phyloP scores from a whole-genome alignment of 345 rosid species.

The Rhodomyrtus tomentosa region DNA sequence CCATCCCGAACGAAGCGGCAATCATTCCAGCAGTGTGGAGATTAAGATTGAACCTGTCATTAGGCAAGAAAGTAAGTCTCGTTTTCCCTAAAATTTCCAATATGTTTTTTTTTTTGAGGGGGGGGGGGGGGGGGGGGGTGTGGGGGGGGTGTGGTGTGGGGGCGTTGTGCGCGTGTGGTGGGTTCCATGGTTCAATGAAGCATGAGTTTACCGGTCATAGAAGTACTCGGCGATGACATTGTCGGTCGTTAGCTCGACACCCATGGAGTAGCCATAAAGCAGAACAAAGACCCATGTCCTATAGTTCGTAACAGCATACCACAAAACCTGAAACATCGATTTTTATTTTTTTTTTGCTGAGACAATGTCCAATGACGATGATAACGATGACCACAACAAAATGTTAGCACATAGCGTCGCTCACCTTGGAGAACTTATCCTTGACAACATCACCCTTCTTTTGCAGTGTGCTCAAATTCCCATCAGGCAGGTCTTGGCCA shows the following conservation, averaged over 20 bases:
- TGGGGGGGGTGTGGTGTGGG: too few species aligned
- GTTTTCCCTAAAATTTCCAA: neutral
- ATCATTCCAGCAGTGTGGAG: constrained; percentile 70
- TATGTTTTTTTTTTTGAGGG: too few species aligned
- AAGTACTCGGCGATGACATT: constrained; percentile 80
- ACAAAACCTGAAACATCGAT: constrained; percentile 38
- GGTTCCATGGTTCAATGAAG: neutral
- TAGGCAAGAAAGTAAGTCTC: neutral
- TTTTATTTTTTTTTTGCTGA: neutral
- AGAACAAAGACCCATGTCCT: constrained; percentile 88
- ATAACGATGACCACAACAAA: neutral
- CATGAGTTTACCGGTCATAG: constrained; percentile 15
- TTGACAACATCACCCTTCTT: constrained; percentile 65
- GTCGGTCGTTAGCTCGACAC: constrained; percentile 72
- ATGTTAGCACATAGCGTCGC: neutral
- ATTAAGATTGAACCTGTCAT: constrained; percentile 46
- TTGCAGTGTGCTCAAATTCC: constrained; percentile 54
- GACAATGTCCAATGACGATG: neutral
- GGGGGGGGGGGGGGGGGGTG: too few species aligned
- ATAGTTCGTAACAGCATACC: constrained; percentile 76
- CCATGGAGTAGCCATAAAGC: constrained; percentile 83
- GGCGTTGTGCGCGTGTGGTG: too few species aligned
- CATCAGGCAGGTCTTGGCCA: constrained; percentile 93
- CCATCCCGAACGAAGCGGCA: constrained; percentile 84
- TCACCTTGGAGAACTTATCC: constrained; percentile 72